Percentiles rank a stretch among this genome's conserved stretches.
These are phyloP conservation scores for Epichloe baconii DNA, from an alignment of 2,329 filamentous ascomycete species.

Conservation along the genomic window DNA sequence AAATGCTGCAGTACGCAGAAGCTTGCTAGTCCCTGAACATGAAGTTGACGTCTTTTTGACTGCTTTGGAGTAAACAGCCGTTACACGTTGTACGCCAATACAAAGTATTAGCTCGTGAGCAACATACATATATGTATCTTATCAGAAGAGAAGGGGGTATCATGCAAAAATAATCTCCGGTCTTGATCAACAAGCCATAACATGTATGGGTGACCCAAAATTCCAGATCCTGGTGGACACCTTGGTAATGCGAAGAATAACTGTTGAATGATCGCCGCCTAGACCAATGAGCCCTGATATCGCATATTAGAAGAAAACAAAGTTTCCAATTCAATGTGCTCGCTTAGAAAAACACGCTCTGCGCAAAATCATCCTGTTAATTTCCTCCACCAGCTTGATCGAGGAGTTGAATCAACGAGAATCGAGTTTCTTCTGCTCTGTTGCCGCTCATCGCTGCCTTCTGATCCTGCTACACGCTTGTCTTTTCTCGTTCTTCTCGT, in stretches of 20 bases:
- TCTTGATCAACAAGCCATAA: background rate
- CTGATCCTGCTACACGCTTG: constrained; percentile 21
- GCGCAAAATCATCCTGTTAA: constrained; percentile 26
- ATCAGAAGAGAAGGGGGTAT: background rate
- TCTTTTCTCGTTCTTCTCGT: constrained; percentile 28
- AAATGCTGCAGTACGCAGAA: no score
- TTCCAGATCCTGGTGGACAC: background rate
- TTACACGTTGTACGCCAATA: no score
- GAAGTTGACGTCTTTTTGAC: no score
- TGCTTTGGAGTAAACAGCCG: no score
- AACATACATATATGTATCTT: background rate
- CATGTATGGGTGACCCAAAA: background rate
- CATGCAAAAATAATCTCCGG: background rate
- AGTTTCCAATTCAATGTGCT: background rate
- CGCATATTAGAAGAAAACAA: background rate
- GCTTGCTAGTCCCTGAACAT: no score
- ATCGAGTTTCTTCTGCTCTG: constrained; percentile 27
- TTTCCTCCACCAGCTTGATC: constrained; percentile 49
- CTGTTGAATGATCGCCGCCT: background rate
- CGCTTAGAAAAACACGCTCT: constrained; percentile 1
- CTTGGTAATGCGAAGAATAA: background rate
- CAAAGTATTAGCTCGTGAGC: background rate
- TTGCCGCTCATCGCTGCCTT: constrained; percentile 32
- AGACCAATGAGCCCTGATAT: background rate
- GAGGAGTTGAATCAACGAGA: constrained; percentile 33